A percentile compares a stretch with the other conserved stretches of the same genome.
phyloP scores from a whole-genome alignment of 371 early-diverging fungal species.

The Thermomucor indicae-seudaticae region DNA sequence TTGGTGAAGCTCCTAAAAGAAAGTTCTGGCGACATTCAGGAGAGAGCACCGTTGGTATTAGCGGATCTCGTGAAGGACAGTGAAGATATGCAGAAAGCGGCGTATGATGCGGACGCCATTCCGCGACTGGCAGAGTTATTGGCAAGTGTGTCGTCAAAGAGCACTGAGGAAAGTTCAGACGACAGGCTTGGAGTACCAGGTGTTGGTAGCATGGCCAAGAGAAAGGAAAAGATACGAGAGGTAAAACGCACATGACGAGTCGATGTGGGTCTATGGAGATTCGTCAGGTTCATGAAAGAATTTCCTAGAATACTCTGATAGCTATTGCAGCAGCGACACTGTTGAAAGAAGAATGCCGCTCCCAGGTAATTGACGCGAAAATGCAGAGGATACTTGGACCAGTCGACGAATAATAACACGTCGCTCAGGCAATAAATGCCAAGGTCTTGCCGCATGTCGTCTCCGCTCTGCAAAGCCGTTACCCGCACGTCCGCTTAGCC shows the following conservation, averaged over 20 bases:
- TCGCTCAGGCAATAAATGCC: slow-evolving; percentile 64
- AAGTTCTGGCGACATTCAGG: slow-evolving; percentile 51
- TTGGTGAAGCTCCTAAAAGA: slow-evolving; percentile 72
- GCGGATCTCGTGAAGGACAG: slow-evolving; percentile 73
- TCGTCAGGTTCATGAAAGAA: background rate
- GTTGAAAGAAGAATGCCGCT: slow-evolving; percentile 77
- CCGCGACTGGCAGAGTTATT: slow-evolving; percentile 63
- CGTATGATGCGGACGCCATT: slow-evolving; percentile 77
- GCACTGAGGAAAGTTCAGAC: slow-evolving; percentile 38
- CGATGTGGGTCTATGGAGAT: background rate
- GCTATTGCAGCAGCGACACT: slow-evolving; percentile 79
- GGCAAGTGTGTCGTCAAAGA: slow-evolving; percentile 30
- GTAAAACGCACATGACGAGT: slow-evolving; percentile 16
- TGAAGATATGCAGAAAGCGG: slow-evolving; percentile 76
- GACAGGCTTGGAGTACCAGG: slow-evolving; percentile 33
- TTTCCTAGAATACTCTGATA: slow-evolving; percentile 56
- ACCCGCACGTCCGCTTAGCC: slow-evolving; percentile 63
- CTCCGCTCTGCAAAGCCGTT: slow-evolving; percentile 57
- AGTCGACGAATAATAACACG: too few species aligned
- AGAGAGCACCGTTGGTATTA: slow-evolving; percentile 68
- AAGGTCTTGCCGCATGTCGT: slow-evolving; percentile 78
- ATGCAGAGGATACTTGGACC: too few species aligned
- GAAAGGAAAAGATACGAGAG: slow-evolving; percentile 65
- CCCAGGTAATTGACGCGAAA: slow-evolving; percentile 43
- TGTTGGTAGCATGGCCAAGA: slow-evolving; percentile 46